phyloP scores from a whole-genome alignment of 495 filamentous ascomycete species.

The Tuber magnatum region DNA sequence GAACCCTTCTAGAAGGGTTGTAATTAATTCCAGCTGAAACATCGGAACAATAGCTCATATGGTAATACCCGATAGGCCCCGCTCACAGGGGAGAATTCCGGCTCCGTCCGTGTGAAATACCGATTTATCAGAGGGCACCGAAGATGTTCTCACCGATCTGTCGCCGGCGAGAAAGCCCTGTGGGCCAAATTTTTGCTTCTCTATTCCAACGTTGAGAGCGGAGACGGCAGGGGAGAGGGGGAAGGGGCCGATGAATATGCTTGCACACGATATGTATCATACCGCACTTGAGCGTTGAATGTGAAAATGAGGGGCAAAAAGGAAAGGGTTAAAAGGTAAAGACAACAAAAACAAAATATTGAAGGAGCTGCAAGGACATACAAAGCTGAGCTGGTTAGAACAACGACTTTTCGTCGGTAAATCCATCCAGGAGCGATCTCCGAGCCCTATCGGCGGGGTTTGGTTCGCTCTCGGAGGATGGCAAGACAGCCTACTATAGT shows the following conservation, averaged over 20 bases:
- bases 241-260: not conserved
- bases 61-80: not conserved
- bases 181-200: not conserved
- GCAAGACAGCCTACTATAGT: not conserved
- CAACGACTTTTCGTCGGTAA: not conserved
- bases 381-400: not conserved
- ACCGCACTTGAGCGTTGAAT: not conserved
- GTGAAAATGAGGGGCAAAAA: not conserved
- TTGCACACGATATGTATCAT: no score
- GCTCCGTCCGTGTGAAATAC: not conserved
- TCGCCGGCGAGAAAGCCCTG: not conserved
- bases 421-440: not conserved
- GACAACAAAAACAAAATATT: not conserved
- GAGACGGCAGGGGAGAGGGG: not conserved
- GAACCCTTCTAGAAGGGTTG: not conserved
- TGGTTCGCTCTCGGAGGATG: not conserved
- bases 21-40: not conserved
- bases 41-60: not conserved
- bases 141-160: not conserved
- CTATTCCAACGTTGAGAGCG: not conserved
- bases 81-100: not conserved
- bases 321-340: not conserved
- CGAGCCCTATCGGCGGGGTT: not conserved
- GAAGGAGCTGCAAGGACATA: not conserved
- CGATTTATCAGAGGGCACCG: not conserved